A percentile compares a stretch with the other conserved stretches of the same genome.
Conservation (phyloP, 2,329 filamentous ascomycete species). For the Colletotrichum lini region DNA sequence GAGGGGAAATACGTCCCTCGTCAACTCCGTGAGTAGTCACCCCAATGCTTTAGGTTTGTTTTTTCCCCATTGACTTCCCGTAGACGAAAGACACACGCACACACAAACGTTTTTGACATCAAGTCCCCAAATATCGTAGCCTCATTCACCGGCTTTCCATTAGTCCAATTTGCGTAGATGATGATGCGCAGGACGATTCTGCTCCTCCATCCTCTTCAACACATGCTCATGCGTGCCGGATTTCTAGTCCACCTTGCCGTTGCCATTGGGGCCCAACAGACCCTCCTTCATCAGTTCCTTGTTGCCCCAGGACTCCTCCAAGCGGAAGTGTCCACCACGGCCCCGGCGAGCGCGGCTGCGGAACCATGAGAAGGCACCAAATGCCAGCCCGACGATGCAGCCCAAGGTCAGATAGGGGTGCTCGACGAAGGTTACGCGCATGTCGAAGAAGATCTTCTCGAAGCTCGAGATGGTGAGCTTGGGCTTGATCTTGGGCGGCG, state of each 20-base stretch:
- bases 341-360: conserved; percentile 68
- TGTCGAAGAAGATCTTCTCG: conserved; percentile 79
- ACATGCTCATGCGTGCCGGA: conserved; percentile 15
- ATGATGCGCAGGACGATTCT: conserved; percentile 12
- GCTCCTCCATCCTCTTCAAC: conserved; percentile 30
- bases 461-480: conserved; percentile 84
- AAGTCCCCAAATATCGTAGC: conserved; percentile 37
- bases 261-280: conserved; percentile 63
- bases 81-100: conserved; percentile 17
- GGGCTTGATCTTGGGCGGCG: conserved; percentile 78
- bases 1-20: conserved; percentile 8
- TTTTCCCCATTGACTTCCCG: conserved; percentile 26
- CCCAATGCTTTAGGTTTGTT: conserved; percentile 36
- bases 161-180: conserved; percentile 41
- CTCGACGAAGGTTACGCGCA: conserved; percentile 70
- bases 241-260: conserved; percentile 66
- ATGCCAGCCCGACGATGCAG: conserved; percentile 69
- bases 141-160: conserved; percentile 40
- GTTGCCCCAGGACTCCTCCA: conserved; percentile 69
- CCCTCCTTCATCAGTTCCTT: conserved; percentile 76
- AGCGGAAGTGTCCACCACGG: conserved; percentile 71
- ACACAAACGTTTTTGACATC: conserved; percentile 19
- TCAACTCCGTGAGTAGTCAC: conserved; percentile 41
- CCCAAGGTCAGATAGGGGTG: conserved; percentile 72
- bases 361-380: conserved; percentile 68